A percentile compares a stretch with the other conserved stretches of the same genome.
phyloP scores from a whole-genome alignment of 2,329 filamentous ascomycete genomes.

The Fusarium graminum region DNA sequence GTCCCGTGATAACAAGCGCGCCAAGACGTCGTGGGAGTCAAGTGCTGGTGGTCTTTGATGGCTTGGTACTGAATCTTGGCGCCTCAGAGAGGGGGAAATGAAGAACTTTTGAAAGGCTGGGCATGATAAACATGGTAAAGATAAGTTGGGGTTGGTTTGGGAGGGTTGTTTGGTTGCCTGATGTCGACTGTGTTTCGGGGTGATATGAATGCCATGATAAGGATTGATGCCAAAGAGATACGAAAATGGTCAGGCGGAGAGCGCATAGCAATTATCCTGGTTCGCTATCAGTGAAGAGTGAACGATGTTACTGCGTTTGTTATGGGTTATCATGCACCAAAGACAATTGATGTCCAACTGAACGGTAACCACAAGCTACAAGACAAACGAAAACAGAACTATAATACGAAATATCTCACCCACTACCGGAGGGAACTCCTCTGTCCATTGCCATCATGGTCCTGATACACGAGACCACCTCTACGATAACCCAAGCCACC shows the following conservation, averaged over 20 bases:
- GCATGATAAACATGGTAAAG: slow-evolving; percentile 33
- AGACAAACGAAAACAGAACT: neutral
- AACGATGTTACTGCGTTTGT: neutral
- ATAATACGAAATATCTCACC: neutral
- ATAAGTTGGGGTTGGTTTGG: slow-evolving; percentile 23
- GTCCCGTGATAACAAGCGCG: slow-evolving; percentile 38
- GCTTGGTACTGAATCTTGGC: slow-evolving; percentile 23
- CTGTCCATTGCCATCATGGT: slow-evolving; percentile 4
- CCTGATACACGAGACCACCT: slow-evolving; percentile 15
- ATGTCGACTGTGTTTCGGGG: neutral
- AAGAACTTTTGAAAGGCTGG: slow-evolving; percentile 44
- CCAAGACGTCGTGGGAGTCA: slow-evolving; percentile 28
- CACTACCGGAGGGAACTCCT: neutral
- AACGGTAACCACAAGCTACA: neutral
- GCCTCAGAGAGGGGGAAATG: neutral
- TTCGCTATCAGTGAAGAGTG: neutral
- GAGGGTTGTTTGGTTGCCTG: neutral
- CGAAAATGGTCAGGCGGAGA: slow-evolving; percentile 18
- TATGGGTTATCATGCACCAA: neutral
- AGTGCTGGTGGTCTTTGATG: slow-evolving; percentile 15
- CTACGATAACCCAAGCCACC: slow-evolving; percentile 29
- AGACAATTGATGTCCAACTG: neutral
- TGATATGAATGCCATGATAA: slow-evolving; percentile 6
- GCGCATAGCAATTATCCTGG: neutral
- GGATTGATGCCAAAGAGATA: slow-evolving; percentile 8